These are phyloP conservation scores for Solanum clarkiae DNA, from an alignment of 257 asterid species.

Conservation along the genomic window DNA sequence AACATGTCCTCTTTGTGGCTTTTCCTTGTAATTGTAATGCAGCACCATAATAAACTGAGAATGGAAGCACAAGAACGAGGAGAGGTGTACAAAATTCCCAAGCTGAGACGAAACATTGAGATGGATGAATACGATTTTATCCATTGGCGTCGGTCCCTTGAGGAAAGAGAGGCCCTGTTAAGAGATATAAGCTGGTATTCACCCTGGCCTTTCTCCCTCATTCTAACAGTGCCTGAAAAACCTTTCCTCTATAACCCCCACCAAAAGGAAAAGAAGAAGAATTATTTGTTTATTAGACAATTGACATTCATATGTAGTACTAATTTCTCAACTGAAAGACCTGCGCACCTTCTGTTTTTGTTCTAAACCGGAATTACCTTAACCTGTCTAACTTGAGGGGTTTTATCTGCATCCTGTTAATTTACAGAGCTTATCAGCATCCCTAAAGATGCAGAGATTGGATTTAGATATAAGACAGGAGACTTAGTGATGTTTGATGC, in stretches of 20 bases:
- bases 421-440: not conserved
- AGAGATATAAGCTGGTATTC: slow-evolving; percentile 88
- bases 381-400: not conserved
- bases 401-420: not conserved
- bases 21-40: slow-evolving; percentile 4
- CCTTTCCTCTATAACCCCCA: not conserved
- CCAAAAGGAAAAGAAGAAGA: not conserved
- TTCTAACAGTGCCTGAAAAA: not conserved
- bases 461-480: not conserved
- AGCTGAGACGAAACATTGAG: slow-evolving; percentile 71
- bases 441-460: not conserved
- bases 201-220: not conserved
- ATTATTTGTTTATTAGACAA: not conserved
- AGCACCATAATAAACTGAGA: slow-evolving; percentile 51
- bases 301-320: not conserved
- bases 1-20: not conserved
- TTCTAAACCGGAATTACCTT: not conserved
- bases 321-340: not conserved
- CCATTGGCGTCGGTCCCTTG: slow-evolving; percentile 93
- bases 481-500: not conserved
- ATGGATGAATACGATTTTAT: slow-evolving; percentile 90
- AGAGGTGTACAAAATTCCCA: slow-evolving; percentile 51
- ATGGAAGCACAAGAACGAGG: slow-evolving; percentile 75
- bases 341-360: not conserved
- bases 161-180: slow-evolving; percentile 89